Base-by-base conservation (phyloP, 352 stramenopile genomes). In the Pythium phragmitis region DNA sequence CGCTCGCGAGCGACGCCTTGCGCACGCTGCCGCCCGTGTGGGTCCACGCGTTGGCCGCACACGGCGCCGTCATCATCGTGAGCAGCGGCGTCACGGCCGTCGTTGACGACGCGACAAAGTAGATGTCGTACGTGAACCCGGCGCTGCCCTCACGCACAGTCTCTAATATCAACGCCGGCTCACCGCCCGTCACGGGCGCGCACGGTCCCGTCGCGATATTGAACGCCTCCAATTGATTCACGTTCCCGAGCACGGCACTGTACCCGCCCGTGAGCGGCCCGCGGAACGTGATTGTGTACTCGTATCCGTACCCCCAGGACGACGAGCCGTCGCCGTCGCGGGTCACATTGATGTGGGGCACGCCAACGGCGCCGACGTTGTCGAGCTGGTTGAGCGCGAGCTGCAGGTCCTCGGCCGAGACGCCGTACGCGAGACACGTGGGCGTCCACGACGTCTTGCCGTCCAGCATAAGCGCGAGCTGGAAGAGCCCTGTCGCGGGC, bases 81-180 rank as follows among this genome's bases (percentile, higher is more conserved):
- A 92, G 46, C 41, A 63, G 46, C 1, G 72, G 65, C 17, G 75
- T 73, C n/a, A 61, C 70, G 0, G 76, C 70, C 16, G 60, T 59
- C 0, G 69, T 57, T 41, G 76, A 85, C 48, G 76, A 85, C 12
- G 85, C 62, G 33, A 92, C 63, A 46, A 93, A 93, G 58, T 77
- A 93, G 13, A 95, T 79, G 46, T 95, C 83, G 63, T 95, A 95
- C 12, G 69, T 78, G 54, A 75, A 95, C 0, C 77, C 80, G 2
- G 82, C 63, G 5, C 67, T 60, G 0, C 86, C 86, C 50, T 88
- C 65, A 4, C 81, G 76, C 11, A 92, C 69, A 0, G 84, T 95
- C 52, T 95, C 81, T 2, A 92, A 54, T 1, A 84, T 85, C 19
- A 95, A 52, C 5, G 76, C 80, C 13, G 84, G 85, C 4, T 81